These are phyloP conservation scores for Coprinopsis strossmayeri DNA, from an alignment of 768 basidiomycete species.

Conservation along the genomic window DNA sequence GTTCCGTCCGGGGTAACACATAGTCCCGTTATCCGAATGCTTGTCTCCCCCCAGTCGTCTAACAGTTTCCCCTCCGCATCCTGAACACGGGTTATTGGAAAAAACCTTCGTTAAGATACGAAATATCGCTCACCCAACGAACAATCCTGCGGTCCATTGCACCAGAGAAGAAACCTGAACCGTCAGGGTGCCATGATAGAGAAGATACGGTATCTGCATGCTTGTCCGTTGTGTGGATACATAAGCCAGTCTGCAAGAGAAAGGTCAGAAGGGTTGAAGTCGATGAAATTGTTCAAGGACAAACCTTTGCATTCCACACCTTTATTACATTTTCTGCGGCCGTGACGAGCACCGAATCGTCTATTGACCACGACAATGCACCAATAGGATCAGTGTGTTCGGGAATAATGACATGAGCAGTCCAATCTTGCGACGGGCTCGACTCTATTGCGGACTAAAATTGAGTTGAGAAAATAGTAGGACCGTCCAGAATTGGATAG, in stretches of 20 bases:
- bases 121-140: conserved; percentile 60
- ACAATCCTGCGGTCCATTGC: conserved; percentile 80
- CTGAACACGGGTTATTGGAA: conserved; percentile 42
- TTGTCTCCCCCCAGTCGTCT: conserved; percentile 61
- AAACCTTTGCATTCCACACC: conserved; percentile 87
- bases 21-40: conserved; percentile 83
- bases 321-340: conserved; percentile 76
- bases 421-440: conserved; percentile 51
- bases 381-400: conserved; percentile 80
- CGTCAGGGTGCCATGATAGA: conserved; percentile 84
- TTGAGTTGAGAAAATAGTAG: conserved; percentile 12
- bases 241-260: conserved; percentile 61
- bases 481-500: conserved; percentile 5
- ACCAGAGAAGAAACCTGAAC: conserved; percentile 83
- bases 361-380: conserved; percentile 88
- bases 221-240: conserved; percentile 55
- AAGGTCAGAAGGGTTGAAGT: neutral
- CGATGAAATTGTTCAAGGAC: conserved; percentile 10
- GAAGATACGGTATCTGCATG: conserved; percentile 84
- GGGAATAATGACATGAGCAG: conserved; percentile 49
- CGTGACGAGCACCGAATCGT: conserved; percentile 79
- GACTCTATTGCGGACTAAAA: conserved; percentile 20
- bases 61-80: conserved; percentile 65
- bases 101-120: too few relatives aligned
- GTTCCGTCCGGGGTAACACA: conserved; percentile 80